phyloP scores from a whole-genome alignment of 805 yeast genomes.

The Kazachstania psychrophila region DNA sequence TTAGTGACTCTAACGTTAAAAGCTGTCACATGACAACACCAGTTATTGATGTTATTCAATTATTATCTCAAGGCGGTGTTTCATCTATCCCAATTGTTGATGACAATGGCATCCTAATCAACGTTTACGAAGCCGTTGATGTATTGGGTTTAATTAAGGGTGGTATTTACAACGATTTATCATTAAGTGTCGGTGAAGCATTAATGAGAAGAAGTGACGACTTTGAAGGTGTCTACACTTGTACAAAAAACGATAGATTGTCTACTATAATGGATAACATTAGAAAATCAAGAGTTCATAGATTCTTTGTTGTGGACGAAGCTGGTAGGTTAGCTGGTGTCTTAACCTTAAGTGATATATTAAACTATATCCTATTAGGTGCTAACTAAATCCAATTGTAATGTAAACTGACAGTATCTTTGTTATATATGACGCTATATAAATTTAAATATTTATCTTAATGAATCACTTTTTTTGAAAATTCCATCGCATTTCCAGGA shows the following conservation, averaged over 20 bases:
- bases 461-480: no score
- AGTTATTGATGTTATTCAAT: slow-evolving; percentile 83
- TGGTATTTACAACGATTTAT: slow-evolving; percentile 83
- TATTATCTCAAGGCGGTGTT: slow-evolving; percentile 69
- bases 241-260: slow-evolving; percentile 77
- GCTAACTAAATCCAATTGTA: slow-evolving; percentile 31
- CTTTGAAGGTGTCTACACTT: slow-evolving; percentile 95
- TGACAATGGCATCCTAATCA: slow-evolving; percentile 52
- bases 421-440: no score
- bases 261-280: slow-evolving; percentile 90
- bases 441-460: no score
- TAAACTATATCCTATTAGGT: slow-evolving; percentile 69
- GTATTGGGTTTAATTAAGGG: slow-evolving; percentile 88
- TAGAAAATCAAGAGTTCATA: slow-evolving; percentile 79
- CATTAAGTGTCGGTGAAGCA: slow-evolving; percentile 92
- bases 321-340: slow-evolving; percentile 71
- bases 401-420: no score
- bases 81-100: slow-evolving; percentile 92
- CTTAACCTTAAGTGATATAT: slow-evolving; percentile 82
- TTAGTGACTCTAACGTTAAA: slow-evolving; percentile 48
- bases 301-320: slow-evolving; percentile 88
- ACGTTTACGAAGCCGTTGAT: slow-evolving; percentile 94
- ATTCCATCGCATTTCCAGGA: no score
- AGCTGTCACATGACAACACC: slow-evolving; percentile 87
- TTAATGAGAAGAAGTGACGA: slow-evolving; percentile 82